Base-by-base conservation (phyloP, 2,329 filamentous ascomycete species). In the Sporothrix brunneoviolacea region DNA sequence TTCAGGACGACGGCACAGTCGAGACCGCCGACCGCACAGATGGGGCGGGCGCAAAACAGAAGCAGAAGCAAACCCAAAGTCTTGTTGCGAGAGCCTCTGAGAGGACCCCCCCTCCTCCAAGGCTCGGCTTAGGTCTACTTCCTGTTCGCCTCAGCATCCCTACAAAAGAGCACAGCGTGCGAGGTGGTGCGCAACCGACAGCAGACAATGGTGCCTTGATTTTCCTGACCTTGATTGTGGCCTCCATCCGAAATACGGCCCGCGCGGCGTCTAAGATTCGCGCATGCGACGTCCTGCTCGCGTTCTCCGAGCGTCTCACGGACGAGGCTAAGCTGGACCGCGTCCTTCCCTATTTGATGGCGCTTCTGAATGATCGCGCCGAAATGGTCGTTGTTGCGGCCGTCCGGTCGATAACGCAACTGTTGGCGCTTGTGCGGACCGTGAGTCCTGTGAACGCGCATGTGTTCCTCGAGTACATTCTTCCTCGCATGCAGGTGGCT, bases 241-340 rank as follows among this genome's bases (percentile, higher is more conserved):
- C 91, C 2, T 95, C 89, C 18, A 68, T 98, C 57, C 81, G 93
- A 55, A 95, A 91, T 54, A 95, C 91, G 13, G 88, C 90, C 5
- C 84, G 91, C 59, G 82, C 91, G 3, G 85, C 88, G n/a, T 88
- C 91, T 22, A 85, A 89, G 58, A 76, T 96, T 37, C 83, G 89
- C 59, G 93, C 89, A 1, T 95, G 93, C 62, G 93, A 98, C 64
- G 76, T 98, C 36, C 75, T 98, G 42, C 71, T 98, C 44, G 91
- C 91, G 3, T 96, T 98, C 65, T 83, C 91, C 0, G 91, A 97
- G 68, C 79, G 87, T 53, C 69, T 97, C 21, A 95, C 91, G 0
- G 94, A 98, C 64, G 93, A 98, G 68, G 91, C 91, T 3, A 97
- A 96, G 65, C 73, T 98, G 43, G 94, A 98, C 65, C 82, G 93